Percentiles rank a stretch among this genome's conserved stretches.
These are phyloP conservation scores for Tolypocladium album DNA, from an alignment of 2,329 filamentous ascomycete species.

Conservation along the genomic window DNA sequence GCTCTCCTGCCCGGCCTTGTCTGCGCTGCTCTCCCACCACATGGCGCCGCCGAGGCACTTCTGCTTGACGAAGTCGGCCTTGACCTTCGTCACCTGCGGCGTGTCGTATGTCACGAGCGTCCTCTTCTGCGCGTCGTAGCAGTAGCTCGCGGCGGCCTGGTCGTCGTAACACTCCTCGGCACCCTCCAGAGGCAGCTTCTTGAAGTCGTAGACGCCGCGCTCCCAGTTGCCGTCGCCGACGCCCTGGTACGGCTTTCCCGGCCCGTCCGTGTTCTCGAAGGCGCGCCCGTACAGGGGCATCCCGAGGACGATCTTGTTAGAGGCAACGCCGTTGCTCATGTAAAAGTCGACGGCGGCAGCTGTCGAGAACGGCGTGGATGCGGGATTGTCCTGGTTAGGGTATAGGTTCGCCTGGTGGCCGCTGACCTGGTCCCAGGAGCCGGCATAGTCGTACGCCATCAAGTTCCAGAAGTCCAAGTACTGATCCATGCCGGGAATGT, in stretches of 20 bases:
- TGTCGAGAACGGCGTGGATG: conserved; percentile 69
- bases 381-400: conserved; percentile 42
- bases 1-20: conserved; percentile 54
- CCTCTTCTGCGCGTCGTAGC: conserved; percentile 52
- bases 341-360: conserved; percentile 62
- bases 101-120: conserved; percentile 76
- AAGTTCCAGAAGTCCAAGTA: conserved; percentile 67
- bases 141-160: conserved; percentile 61
- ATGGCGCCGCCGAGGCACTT: conserved; percentile 74
- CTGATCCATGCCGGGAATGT: conserved; percentile 52
- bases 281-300: conserved; percentile 89
- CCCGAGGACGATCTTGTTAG: conserved; percentile 71
- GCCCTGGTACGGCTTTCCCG: conserved; percentile 58
- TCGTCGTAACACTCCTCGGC: conserved; percentile 54
- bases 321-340: conserved; percentile 48
- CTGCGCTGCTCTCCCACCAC: conserved; percentile 92
- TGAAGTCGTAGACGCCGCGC: conserved; percentile 79
- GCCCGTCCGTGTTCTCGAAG: conserved; percentile 68
- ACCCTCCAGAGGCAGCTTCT: conserved; percentile 62
- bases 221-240: conserved; percentile 78
- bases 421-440: conserved; percentile 61
- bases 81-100: conserved; percentile 52
- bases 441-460: conserved; percentile 85
- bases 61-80: conserved; percentile 60
- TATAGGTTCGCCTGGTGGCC: conserved; percentile 79